phyloP scores from a whole-genome alignment of 208 protist genomes.

The Leishmania tropica region DNA sequence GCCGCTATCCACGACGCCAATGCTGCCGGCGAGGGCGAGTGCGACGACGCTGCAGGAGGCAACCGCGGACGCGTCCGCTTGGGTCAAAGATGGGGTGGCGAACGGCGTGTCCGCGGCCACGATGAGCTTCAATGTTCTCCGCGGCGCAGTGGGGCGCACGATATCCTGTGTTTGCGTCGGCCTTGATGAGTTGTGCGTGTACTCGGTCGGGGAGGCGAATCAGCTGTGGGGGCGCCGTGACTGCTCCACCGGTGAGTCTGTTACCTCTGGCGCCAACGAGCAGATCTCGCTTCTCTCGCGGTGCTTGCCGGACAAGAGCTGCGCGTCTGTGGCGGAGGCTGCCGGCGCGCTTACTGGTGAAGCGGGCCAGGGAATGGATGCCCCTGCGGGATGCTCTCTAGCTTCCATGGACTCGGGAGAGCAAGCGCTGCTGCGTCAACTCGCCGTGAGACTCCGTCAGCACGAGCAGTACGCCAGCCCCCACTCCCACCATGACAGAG shows the following conservation, averaged over 20 bases:
- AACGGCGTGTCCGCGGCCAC: background rate
- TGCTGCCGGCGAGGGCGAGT: background rate
- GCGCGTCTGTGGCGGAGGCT: background rate
- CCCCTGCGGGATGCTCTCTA: background rate
- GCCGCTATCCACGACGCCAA: conserved; percentile 28
- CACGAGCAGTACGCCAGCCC: background rate
- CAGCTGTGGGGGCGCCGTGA: conserved; percentile 28
- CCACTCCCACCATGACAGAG: background rate
- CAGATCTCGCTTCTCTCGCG: conserved; percentile 14
- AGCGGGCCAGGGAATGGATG: background rate
- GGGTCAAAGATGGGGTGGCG: background rate
- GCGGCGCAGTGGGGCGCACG: conserved; percentile 25
- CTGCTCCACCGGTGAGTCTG: background rate
- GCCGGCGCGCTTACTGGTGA: background rate
- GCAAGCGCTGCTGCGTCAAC: conserved; percentile 11
- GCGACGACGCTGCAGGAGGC: background rate
- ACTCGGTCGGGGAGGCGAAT: conserved; percentile 57
- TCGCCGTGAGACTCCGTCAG: conserved; percentile 3
- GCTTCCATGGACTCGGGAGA: background rate
- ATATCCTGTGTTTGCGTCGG: conserved; percentile 72
- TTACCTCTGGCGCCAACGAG: background rate
- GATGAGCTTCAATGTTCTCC: conserved; percentile 9
- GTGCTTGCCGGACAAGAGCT: background rate
- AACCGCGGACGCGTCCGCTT: background rate
- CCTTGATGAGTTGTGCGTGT: conserved; percentile 76